Conservation (phyloP, 805 yeast species). For the Monosporozyma siamensis region DNA sequence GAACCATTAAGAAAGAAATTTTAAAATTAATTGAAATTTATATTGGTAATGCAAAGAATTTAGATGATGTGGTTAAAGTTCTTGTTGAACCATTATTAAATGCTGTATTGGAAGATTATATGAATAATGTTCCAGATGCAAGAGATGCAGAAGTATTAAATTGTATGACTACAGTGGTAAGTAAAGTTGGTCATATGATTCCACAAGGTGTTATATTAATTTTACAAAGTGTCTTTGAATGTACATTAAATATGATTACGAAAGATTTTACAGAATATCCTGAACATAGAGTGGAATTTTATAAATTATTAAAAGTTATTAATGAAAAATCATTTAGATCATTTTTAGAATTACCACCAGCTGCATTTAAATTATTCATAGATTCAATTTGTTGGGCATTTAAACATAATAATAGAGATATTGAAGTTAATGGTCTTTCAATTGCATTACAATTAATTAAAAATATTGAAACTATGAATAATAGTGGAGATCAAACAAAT, state of each 20-base stretch:
- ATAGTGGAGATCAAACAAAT: conserved; percentile 15
- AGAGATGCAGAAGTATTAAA: conserved; percentile 95
- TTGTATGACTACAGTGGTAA: conserved; percentile 85
- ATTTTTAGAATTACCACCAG: conserved; percentile 78
- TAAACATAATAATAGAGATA: conserved; percentile 94
- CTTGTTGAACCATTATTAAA: conserved; percentile 73
- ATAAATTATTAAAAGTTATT: conserved; percentile 79
- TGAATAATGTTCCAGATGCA: conserved; percentile 84
- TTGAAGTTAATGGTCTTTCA: conserved; percentile 83
- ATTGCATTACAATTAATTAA: conserved; percentile 74
- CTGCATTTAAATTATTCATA: conserved; percentile 81
- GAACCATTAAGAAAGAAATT: conserved; percentile 93
- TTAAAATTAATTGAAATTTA: conserved; percentile 83
- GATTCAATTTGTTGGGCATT: conserved; percentile 98
- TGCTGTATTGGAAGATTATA: conserved; percentile 85
- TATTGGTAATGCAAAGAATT: conserved; percentile 75
- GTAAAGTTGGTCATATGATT: conserved; percentile 77
- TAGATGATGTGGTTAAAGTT: conserved; percentile 73
- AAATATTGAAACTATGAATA: conserved; percentile 72
- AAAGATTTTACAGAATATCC: conserved; percentile 95
- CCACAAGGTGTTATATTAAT: conserved; percentile 84
- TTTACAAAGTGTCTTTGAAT: conserved; percentile 84
- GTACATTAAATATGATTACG: conserved; percentile 91
- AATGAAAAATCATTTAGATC: conserved; percentile 80
- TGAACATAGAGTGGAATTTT: conserved; percentile 94